These are phyloP conservation scores for Lepidium didymum DNA, from an alignment of 345 rosid species.

Conservation along the genomic window DNA sequence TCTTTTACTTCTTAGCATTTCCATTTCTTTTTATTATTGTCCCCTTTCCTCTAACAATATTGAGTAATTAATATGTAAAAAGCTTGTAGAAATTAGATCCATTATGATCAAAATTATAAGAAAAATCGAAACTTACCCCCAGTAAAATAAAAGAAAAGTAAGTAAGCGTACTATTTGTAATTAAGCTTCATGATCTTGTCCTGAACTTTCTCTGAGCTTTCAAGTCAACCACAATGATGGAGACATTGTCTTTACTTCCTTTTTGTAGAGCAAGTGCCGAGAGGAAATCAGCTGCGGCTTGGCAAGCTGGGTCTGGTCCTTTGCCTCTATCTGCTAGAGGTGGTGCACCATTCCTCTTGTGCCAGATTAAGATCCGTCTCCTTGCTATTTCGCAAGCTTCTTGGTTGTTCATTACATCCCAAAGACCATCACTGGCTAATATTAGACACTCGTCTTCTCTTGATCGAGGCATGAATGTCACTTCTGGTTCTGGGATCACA, in stretches of 20 bases:
- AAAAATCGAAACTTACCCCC: conserved; percentile 20
- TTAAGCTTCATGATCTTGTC: conserved; percentile 47
- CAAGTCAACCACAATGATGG: conserved; percentile 76
- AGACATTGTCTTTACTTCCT: conserved; percentile 89
- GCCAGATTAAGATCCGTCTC: conserved; percentile 76
- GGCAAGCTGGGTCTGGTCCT: conserved; percentile 70
- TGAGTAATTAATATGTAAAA: conserved; percentile 17
- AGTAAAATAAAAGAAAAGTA: neutral
- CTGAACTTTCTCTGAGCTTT: conserved; percentile 91
- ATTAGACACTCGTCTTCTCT: conserved; percentile 91
- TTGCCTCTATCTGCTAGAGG: conserved; percentile 44
- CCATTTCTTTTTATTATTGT: neutral
- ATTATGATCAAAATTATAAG: conserved; percentile 15
- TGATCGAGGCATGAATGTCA: conserved; percentile 64
- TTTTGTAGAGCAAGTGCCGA: conserved; percentile 72
- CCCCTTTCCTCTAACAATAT: conserved; percentile 12
- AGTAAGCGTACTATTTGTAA: conserved; percentile 14
- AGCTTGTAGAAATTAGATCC: conserved; percentile 12
- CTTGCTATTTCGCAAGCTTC: conserved; percentile 90
- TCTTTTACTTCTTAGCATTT: conserved; percentile 12
- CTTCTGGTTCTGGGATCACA: conserved; percentile 95
- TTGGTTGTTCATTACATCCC: conserved; percentile 95
- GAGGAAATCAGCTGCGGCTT: conserved; percentile 86
- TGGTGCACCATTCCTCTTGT: conserved; percentile 59
- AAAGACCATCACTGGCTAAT: conserved; percentile 87